Percentiles rank a stretch among this genome's conserved stretches.
These are phyloP conservation scores for Mycena maculata DNA, from an alignment of 768 basidiomycete genomes.

Conservation along the genomic window DNA sequence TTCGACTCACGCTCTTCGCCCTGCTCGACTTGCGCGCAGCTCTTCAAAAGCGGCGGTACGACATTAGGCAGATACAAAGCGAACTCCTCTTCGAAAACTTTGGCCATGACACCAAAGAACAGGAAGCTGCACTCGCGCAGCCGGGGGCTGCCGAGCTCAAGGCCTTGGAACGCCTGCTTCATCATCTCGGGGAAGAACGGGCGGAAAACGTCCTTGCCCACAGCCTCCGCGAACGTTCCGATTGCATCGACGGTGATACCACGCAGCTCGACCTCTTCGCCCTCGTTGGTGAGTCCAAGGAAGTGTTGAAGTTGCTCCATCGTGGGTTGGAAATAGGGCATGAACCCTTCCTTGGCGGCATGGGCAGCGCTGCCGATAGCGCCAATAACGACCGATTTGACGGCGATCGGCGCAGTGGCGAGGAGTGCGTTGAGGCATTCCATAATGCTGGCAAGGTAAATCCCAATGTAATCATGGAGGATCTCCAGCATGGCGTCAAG, in stretches of 20 bases:
- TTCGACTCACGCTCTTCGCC: conserved; percentile 69
- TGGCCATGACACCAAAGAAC: conserved; percentile 99
- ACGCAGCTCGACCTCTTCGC: conserved; percentile 93
- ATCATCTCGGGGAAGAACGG: conserved; percentile 98
- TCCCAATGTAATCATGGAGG: conserved; percentile 87
- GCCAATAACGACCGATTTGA: conserved; percentile 95
- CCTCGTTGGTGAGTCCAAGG: conserved; percentile 85
- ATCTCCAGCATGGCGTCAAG: conserved; percentile 97
- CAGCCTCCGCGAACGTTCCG: conserved; percentile 97
- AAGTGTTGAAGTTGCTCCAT: conserved; percentile 92
- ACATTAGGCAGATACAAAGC: conserved; percentile 87
- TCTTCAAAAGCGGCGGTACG: conserved; percentile 85
- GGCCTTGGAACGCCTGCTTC: conserved; percentile 92
- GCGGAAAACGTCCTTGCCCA: conserved; percentile 92
- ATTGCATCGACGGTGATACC: conserved; percentile 99
- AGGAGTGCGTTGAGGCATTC: conserved; percentile 89
- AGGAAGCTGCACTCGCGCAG: conserved; percentile 96
- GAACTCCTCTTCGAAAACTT: conserved; percentile 95
- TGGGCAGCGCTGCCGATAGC: conserved; percentile 99
- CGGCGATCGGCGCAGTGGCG: conserved; percentile 83
- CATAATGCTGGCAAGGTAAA: conserved; percentile 95
- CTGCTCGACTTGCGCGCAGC: conserved; percentile 86
- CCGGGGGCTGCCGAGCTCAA: conserved; percentile 86
- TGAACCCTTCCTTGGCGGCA: conserved; percentile 90
- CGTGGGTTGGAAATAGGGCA: conserved; percentile 93